Conservation (phyloP, 371 early-diverging fungal genomes). For the Mortierella sp. region DNA sequence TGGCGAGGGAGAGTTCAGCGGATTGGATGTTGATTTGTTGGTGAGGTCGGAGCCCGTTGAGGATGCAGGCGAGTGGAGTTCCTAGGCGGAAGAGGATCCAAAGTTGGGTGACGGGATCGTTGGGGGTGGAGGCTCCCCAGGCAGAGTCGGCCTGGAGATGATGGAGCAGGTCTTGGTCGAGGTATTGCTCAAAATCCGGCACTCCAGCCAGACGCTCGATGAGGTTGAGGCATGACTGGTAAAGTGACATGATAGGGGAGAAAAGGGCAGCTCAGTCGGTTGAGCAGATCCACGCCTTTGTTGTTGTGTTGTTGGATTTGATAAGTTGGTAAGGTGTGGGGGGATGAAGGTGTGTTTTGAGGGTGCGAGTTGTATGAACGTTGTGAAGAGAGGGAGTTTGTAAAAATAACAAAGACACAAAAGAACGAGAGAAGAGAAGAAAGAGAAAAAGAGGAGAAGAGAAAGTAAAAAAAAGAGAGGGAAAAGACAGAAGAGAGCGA, state of each 20-base stretch:
- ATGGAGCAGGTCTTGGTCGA: constrained; percentile 61
- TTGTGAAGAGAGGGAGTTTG: not conserved
- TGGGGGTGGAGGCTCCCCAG: constrained; percentile 33
- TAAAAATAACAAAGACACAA: constrained; percentile 4
- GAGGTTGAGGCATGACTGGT: constrained; percentile 74
- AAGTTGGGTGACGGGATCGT: constrained; percentile 88
- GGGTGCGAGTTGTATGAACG: constrained; percentile 11
- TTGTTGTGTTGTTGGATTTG: constrained; percentile 19
- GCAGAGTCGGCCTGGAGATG: constrained; percentile 51
- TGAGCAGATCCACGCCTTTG: constrained; percentile 51
- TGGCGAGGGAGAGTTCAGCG: constrained; percentile 68
- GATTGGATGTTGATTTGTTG: constrained; percentile 67
- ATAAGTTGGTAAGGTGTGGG: not conserved
- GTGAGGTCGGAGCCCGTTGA: constrained; percentile 60
- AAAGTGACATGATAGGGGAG: constrained; percentile 64
- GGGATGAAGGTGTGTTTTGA: not conserved
- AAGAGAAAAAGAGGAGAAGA: not conserved
- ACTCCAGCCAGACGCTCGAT: constrained; percentile 71
- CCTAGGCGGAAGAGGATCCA: constrained; percentile 93
- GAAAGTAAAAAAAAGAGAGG: not conserved
- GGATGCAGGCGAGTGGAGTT: constrained; percentile 74
- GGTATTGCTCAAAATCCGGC: constrained; percentile 70
- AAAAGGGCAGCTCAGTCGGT: constrained; percentile 44
- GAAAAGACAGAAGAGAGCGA: not conserved
- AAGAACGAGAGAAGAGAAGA: constrained; percentile 17